Conservation (phyloP, 139 green algal species). For the Haematococcus lacustris region DNA sequence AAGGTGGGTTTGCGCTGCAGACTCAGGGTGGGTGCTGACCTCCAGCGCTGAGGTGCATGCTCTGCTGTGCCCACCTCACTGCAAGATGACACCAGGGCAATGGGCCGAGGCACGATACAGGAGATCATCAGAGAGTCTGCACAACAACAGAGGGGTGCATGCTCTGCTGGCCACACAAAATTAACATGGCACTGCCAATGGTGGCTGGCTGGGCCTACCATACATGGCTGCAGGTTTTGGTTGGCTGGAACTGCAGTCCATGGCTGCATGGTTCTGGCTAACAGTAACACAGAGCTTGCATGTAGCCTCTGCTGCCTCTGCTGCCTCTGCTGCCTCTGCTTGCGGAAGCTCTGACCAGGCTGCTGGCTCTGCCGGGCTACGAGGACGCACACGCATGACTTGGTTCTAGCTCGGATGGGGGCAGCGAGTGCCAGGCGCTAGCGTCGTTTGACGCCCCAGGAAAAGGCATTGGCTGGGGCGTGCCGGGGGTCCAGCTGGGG, state of each 20-base stretch:
- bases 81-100: slow-evolving; percentile 74
- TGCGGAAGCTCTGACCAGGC: background rate
- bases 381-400: too few relatives aligned
- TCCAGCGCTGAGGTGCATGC: background rate
- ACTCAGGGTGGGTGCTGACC: background rate
- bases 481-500: slow-evolving; percentile 40
- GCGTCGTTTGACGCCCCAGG: background rate
- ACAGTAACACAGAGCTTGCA: too few relatives aligned
- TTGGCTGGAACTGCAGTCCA: too few relatives aligned
- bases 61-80: slow-evolving; percentile 13
- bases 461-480: slow-evolving; percentile 35
- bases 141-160: too few relatives aligned
- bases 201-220: too few relatives aligned
- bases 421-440: too few relatives aligned
- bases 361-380: too few relatives aligned
- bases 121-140: slow-evolving; percentile 79
- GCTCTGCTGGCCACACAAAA: too few relatives aligned
- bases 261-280: too few relatives aligned
- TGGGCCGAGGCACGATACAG: slow-evolving; percentile 68
- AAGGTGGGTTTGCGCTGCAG: background rate
- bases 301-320: background rate
- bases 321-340: background rate
- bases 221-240: too few relatives aligned
- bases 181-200: too few relatives aligned
- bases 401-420: too few relatives aligned